Conservation (phyloP, 768 basidiomycete genomes). For the Vararia minispora region DNA sequence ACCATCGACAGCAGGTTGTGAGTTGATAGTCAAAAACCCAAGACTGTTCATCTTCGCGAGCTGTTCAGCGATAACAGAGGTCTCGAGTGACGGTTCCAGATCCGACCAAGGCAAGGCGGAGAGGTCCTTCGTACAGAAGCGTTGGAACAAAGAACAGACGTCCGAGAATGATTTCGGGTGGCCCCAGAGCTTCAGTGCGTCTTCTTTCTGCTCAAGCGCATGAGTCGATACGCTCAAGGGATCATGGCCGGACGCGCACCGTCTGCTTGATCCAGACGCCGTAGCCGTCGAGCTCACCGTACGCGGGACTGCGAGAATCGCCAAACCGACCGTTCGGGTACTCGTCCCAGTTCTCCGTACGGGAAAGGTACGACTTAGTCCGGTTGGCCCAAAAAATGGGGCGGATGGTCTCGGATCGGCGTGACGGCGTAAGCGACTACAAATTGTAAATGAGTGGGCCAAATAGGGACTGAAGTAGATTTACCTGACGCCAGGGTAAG, state of each 20-base stretch:
- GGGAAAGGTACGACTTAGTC: conserved; percentile 86
- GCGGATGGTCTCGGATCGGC: conserved; percentile 85
- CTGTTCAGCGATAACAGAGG: conserved; percentile 62
- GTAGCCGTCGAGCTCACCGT: conserved; percentile 95
- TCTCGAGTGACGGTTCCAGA: conserved; percentile 76
- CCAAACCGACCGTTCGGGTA: conserved; percentile 99
- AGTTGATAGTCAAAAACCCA: conserved; percentile 96
- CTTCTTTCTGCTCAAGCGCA: conserved; percentile 52
- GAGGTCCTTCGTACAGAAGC: conserved; percentile 70
- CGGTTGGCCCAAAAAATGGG: conserved; percentile 99
- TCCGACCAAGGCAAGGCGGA: conserved; percentile 92
- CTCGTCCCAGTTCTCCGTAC: conserved; percentile 99
- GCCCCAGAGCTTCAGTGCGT: conserved; percentile 84
- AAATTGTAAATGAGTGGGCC: conserved; percentile 8
- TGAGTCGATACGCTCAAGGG: neutral
- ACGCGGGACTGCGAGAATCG: conserved; percentile 94
- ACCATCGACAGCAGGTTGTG: conserved; percentile 92
- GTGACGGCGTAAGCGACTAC: conserved; percentile 84
- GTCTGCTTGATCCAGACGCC: conserved; percentile 88
- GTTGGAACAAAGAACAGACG: conserved; percentile 62
- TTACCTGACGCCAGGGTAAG: conserved; percentile 91
- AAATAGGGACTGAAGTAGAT: conserved; percentile 11
- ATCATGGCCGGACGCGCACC: conserved; percentile 28
- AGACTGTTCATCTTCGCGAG: conserved; percentile 80
- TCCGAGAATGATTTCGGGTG: conserved; percentile 58